Conservation (phyloP, 441 rosid genomes). For the Adansonia rubrostipa region DNA sequence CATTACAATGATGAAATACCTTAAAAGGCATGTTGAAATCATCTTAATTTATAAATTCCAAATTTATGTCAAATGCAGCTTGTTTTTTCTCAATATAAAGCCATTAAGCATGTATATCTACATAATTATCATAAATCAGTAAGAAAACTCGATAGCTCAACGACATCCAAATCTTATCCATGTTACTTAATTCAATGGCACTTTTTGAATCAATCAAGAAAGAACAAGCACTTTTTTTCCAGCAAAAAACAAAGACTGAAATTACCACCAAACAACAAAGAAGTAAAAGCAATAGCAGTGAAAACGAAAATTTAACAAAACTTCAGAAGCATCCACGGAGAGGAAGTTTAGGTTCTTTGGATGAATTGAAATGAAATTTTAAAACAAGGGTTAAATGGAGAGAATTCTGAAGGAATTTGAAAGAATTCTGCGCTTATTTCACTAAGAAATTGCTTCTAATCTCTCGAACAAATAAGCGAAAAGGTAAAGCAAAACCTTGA, state of each 20-base stretch:
- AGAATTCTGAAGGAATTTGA: slow-evolving; percentile 5
- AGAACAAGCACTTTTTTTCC: neutral
- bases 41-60: neutral
- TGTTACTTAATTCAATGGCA: neutral
- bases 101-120: neutral
- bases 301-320: neutral
- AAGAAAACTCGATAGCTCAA: neutral
- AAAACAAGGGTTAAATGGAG: neutral
- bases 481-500: neutral
- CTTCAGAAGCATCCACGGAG: neutral
- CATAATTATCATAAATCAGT: neutral
- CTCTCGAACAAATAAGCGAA: neutral
- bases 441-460: neutral
- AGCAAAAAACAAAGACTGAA: neutral
- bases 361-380: neutral
- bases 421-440: neutral
- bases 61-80: neutral
- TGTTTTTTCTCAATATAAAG: neutral
- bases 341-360: neutral
- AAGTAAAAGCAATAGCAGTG: too few relatives aligned
- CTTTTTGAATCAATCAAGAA: slow-evolving; percentile 3
- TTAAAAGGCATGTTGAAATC: neutral
- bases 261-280: neutral
- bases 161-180: neutral
- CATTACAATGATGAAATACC: neutral